Evolutionary conservation across 371 early-diverging fungal genomes (phyloP), one percentile per base, ranked within the genome.

Genomic region (Mortierella sp.): DNA sequence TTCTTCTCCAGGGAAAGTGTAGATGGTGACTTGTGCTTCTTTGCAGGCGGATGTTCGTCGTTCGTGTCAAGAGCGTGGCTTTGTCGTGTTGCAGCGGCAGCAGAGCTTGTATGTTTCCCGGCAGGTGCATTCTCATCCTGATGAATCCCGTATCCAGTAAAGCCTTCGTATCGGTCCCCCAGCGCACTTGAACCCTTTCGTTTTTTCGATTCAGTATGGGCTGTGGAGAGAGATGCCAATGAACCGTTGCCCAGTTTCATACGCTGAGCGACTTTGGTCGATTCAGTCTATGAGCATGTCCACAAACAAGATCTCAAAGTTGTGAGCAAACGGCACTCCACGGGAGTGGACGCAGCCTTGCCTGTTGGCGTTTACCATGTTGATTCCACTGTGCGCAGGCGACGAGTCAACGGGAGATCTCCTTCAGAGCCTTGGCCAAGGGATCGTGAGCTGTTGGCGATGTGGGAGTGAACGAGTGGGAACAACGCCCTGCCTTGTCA

Each of bases 231-330:
- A 7, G 55, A 39, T 6, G 41, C 53, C 4, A 58, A 9, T 18
- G 57, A 49, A 19, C 65, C 65, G 27, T 64, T 52, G 50, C 50
- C 43, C 27, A 30, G 19, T n/a, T 64, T 64, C 65, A 64, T 64
- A 26, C 65, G 65, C n/a, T 52, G 53, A 9, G 58, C 65, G 34
- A 64, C 51, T 24, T 58, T 64, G 18, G 46, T 42, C 13, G 38
- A 13, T 30, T 64, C 51, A 30, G 39, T 41, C 60, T 60, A 49
- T 10, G 39, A 39, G n/a, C n/a, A n/a, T n/a, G n/a, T n/a, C n/a
- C n/a, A n/a, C n/a, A n/a, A n/a, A n/a, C n/a, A n/a, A n/a, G n/a
- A n/a, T n/a, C n/a, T n/a, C n/a, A n/a, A n/a, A n/a, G n/a, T n/a
- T n/a, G n/a, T n/a, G n/a, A n/a, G n/a, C n/a, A n/a, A n/a, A n/a